Base-by-base conservation (phyloP, 257 asterid genomes). In the Solanum bukasovii region DNA sequence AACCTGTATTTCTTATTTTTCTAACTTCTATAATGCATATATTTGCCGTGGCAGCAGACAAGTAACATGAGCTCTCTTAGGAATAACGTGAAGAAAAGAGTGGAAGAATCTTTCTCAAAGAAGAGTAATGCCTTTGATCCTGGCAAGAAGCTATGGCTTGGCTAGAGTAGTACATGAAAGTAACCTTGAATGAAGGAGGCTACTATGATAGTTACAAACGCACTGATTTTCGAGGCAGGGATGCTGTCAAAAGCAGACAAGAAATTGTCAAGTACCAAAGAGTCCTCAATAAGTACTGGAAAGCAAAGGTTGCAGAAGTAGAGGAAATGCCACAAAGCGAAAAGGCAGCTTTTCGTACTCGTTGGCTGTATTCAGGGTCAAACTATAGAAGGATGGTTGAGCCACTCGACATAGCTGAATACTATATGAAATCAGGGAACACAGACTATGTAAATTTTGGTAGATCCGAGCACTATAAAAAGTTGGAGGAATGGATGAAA, bases 331-430 rank as follows among this genome's bases (percentile, higher is more conserved):
- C 91, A 4, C 93, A 88, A 70, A 83, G 74, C 44, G 93, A 82
- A 29, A 85, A 87, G 44, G 68, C 35, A 5, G 25, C 84, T 35
- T 89, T 91, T 61, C 90, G 85, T 9, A 77, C 35, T 33, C 87
- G 93, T 37, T 89, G 90, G 90, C 90, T 89, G 6, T 89, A 87
- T 87, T 87, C 87, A 23, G 93, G 93, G 5, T 89, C 91, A 46
- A 85, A 63, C 65, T 91, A 86, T 59, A 88, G 93, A 65, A 89
- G 93, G 38, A 85, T 91, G 90, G 88, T 89, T 1, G 91, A 91
- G 84, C 93, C 93, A 63, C 90, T 91, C 6, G 89, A 91, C 85
- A 91, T 91, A 67, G 91, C 89, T 23, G 91, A 89, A 18, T 88
- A 89, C 82, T 91, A 87, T 86, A 86, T 34, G 87, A 83, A 81